Evolutionary conservation across 2,329 filamentous ascomycete genomes (phyloP), one percentile per base, ranked within the genome.

Genomic region (Diaporthe sp.): DNA sequence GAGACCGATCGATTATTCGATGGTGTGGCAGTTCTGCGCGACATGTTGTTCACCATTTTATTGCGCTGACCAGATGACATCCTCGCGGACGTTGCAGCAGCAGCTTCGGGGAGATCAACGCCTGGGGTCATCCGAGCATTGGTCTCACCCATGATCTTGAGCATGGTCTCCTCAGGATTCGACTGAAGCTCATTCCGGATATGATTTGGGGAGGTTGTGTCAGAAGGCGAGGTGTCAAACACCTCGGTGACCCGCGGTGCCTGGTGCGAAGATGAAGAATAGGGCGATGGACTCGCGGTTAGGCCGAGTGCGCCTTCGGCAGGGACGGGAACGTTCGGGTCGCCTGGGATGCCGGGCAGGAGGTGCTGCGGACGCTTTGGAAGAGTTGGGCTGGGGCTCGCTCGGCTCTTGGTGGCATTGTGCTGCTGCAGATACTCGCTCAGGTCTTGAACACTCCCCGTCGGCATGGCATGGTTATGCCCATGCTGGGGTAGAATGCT

Each of bases 141-240:
- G 77, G 91, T 89, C 76, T 91, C 90, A 75, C 92, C 89, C 81
- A 93, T 92, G 44, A 93, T 88, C 79, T 88, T 90, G 88, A 93
- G 91, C 88, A 92, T 92, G 69, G 88, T 87, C 79, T 91, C 89
- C 74, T 90, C 90, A 0, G 89, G 89, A 74, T 89, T 89, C n/a
- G 84, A 82, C 80, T 90, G 87, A 8, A 91, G 86, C 79, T 92
- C 89, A 46, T 89, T 87, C 39, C 89, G 88, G 3, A 92, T 84
- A 72, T 84, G 89, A 0, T 88, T 84, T 0, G 89, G 86, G 2
- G 87, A 85, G 7, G 81, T 77, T 9, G 83, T 85, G 31, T 89
- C 86, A 4, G 87, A 85, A 2, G 85, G 83, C 0, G 88, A 86
- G 0, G 84, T 84, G 74, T 93, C 91, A 49, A 89, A 86, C 17